These are phyloP conservation scores for Colletotrichum noveboracense DNA, from an alignment of 2,329 filamentous ascomycete species.

Conservation along the genomic window DNA sequence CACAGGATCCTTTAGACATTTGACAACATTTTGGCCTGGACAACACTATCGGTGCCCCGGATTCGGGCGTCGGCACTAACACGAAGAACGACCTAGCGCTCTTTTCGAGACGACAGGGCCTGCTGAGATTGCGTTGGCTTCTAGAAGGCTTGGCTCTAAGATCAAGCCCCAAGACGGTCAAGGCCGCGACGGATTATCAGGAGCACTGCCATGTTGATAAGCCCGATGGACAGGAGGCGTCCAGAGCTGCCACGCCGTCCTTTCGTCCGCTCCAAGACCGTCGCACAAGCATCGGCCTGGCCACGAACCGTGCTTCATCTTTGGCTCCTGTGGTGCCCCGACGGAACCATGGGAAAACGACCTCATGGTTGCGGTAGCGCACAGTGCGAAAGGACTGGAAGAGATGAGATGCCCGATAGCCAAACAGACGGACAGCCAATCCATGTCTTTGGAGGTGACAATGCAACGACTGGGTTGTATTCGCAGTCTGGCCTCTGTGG, in stretches of 20 bases:
- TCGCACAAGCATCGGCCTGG: background rate
- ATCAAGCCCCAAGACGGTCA: background rate
- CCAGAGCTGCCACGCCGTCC: background rate
- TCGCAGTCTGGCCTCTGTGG: background rate
- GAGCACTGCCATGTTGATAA: background rate
- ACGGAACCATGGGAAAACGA: background rate
- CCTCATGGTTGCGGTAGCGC: background rate
- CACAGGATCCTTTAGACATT: background rate
- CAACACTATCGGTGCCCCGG: background rate
- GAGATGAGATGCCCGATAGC: background rate
- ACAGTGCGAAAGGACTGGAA: background rate
- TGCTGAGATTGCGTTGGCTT: background rate
- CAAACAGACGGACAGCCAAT: background rate
- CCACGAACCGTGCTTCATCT: background rate
- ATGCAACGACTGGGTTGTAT: slow-evolving; percentile 3
- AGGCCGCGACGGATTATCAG: background rate
- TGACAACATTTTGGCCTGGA: background rate
- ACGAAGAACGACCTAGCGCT: background rate
- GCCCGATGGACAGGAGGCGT: background rate
- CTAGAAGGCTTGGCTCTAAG: slow-evolving; percentile 6
- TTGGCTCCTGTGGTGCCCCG: background rate
- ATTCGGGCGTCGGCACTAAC: background rate
- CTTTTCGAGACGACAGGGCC: background rate
- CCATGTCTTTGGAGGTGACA: background rate
- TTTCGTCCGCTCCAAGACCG: background rate